A percentile compares a stretch with the other conserved stretches of the same genome.
These are phyloP conservation scores for Stagonosporopsis vannaccii DNA, from an alignment of 2,329 filamentous ascomycete species.

Conservation along the genomic window DNA sequence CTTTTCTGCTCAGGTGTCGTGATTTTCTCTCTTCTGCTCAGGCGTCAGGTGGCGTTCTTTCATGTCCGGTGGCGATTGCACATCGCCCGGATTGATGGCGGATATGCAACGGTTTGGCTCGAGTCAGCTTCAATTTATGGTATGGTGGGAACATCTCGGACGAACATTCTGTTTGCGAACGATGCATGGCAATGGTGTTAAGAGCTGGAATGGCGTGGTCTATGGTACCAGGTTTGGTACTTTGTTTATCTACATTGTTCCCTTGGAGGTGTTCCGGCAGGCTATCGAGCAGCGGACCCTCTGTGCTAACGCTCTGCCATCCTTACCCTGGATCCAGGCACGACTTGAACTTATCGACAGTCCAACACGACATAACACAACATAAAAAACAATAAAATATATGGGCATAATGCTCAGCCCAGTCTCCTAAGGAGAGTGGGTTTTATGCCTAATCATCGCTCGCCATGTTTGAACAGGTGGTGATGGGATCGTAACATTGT, in stretches of 20 bases:
- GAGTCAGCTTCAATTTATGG: conserved; percentile 7
- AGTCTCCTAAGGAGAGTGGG: conserved; percentile 24
- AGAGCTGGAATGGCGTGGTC: conserved; percentile 17
- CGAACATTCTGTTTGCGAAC: conserved; percentile 11
- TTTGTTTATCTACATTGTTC: conserved; percentile 17
- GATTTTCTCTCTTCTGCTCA: conserved; percentile 24
- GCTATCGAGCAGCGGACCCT: conserved; percentile 12
- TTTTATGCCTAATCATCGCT: conserved; percentile 36
- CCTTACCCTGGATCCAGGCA: conserved; percentile 33
- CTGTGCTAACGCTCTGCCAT: conserved; percentile 13
- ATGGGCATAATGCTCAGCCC: conserved; percentile 45
- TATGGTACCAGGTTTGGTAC: conserved; percentile 23
- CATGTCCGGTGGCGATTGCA: conserved; percentile 17
- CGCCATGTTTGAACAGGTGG: background rate
- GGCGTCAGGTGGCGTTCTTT: conserved; percentile 30
- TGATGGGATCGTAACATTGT: background rate
- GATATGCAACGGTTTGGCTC: conserved; percentile 10
- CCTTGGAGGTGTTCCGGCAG: conserved; percentile 7
- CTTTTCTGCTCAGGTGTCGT: conserved; percentile 28
- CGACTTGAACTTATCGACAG: conserved; percentile 31
- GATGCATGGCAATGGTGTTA: conserved; percentile 17
- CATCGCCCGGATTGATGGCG: conserved; percentile 16
- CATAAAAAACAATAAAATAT: conserved; percentile 41
- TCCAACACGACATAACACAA: conserved; percentile 26
- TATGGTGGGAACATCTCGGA: conserved; percentile 9